These are phyloP conservation scores for Chaetomium olivaceum DNA, from an alignment of 2,329 filamentous ascomycete genomes.

Conservation along the genomic window DNA sequence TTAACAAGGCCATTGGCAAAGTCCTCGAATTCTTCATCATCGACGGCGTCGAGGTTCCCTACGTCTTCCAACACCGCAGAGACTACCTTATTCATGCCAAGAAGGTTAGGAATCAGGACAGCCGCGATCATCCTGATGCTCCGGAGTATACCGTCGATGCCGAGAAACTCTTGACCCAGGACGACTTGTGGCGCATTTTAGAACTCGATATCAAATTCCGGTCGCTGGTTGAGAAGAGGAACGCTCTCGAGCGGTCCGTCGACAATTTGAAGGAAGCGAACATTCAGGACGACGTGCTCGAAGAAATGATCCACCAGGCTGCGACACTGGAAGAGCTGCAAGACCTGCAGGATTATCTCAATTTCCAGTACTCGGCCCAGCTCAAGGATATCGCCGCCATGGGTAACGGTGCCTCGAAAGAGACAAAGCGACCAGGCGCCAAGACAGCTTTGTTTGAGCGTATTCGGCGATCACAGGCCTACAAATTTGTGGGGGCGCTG, in stretches of 20 bases:
- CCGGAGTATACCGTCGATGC: constrained; percentile 74
- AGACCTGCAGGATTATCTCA: constrained; percentile 92
- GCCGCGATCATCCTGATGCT: constrained; percentile 67
- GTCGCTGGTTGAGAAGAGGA: constrained; percentile 88
- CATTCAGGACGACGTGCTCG: constrained; percentile 72
- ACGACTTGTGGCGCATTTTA: constrained; percentile 91
- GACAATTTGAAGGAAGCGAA: constrained; percentile 67
- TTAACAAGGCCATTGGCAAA: constrained; percentile 84
- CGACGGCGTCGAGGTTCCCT: constrained; percentile 93
- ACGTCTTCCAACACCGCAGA: constrained; percentile 97
- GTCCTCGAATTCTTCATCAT: constrained; percentile 94
- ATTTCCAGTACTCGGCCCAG: constrained; percentile 86
- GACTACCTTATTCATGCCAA: constrained; percentile 93
- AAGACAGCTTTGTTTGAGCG: constrained; percentile 81
- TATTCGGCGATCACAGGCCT: constrained; percentile 76
- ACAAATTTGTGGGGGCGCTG: constrained; percentile 81
- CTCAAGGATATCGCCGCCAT: constrained; percentile 75
- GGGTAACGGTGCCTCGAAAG: constrained; percentile 59
- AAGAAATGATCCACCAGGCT: constrained; percentile 77
- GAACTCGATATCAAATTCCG: constrained; percentile 95
- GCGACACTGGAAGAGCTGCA: constrained; percentile 93
- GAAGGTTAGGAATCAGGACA: constrained; percentile 61
- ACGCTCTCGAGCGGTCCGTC: constrained; percentile 76
- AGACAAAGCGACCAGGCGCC: constrained; percentile 77
- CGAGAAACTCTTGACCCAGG: constrained; percentile 87